phyloP scores from a whole-genome alignment of 1,284 basidiomycete species.

The Sporisorium graminicola region DNA sequence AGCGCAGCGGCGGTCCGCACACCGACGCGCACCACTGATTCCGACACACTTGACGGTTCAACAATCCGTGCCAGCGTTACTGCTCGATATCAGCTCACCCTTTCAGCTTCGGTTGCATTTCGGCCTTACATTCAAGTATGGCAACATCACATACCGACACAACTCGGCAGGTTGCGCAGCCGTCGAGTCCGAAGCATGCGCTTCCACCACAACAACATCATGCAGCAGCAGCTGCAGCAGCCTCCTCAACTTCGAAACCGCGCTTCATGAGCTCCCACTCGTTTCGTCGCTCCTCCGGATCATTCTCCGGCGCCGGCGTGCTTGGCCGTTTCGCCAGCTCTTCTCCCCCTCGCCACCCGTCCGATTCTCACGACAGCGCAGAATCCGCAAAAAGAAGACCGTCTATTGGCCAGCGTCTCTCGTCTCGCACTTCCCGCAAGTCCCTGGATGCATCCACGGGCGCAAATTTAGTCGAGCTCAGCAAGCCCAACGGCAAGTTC shows the following conservation, averaged over 20 bases:
- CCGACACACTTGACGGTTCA: not conserved
- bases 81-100: not conserved
- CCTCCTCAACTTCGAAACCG: slow-evolving; percentile 15
- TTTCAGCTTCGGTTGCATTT: not conserved
- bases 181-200: slow-evolving; percentile 16
- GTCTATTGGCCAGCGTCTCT: slow-evolving; percentile 28
- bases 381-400: slow-evolving; percentile 17
- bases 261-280: slow-evolving; percentile 23
- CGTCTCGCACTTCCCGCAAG: slow-evolving; percentile 32
- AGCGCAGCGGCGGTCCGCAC: no score
- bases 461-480: slow-evolving; percentile 48
- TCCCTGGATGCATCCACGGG: slow-evolving; percentile 17
- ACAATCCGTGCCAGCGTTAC: not conserved
- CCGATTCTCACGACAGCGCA: slow-evolving; percentile 1
- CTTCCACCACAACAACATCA: not conserved
- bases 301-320: slow-evolving; percentile 16
- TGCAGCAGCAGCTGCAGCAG: not conserved
- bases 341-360: slow-evolving; percentile 10
- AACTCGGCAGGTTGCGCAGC: slow-evolving; percentile 21
- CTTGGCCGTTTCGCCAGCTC: slow-evolving; percentile 31
- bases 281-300: slow-evolving; percentile 31
- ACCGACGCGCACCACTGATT: not conserved
- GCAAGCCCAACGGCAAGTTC: slow-evolving; percentile 52
- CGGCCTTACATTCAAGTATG: slow-evolving; percentile 13
- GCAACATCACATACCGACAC: slow-evolving; percentile 5